Evolutionary conservation across 2,329 filamentous ascomycete species (phyloP).

Genomic region (Blastomyces parvus): DNA sequence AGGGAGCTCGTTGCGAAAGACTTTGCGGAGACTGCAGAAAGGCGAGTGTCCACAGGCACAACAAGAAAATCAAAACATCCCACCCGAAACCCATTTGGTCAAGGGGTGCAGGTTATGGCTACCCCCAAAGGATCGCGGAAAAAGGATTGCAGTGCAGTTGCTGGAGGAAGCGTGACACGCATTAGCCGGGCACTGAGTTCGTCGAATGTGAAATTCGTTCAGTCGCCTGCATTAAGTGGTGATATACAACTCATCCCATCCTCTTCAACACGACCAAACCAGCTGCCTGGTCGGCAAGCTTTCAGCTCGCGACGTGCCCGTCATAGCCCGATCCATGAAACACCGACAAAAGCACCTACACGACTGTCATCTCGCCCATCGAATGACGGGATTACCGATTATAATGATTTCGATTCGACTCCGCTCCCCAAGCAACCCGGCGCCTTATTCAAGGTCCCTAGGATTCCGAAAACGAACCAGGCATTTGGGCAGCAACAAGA

Average conservation of each 20-base stretch:
- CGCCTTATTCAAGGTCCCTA: conserved; percentile 4
- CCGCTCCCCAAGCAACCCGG: conserved; percentile 1
- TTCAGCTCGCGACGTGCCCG: conserved; percentile 13
- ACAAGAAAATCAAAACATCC: conserved; percentile 35
- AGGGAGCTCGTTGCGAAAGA: conserved; percentile 38
- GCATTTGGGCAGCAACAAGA: conserved; percentile 1
- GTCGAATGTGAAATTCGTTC: conserved; percentile 24
- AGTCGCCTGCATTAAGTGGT: conserved; percentile 21
- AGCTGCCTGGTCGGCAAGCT: conserved; percentile 20
- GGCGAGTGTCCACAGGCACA: conserved; percentile 16
- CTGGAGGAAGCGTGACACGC: conserved; percentile 20
- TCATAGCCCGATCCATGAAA: conserved; percentile 24
- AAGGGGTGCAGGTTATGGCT: conserved; percentile 42
- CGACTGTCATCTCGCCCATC: neutral
- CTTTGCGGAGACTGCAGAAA: conserved; percentile 36
- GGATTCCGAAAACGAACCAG: conserved; percentile 1
- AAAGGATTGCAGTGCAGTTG: conserved; percentile 12
- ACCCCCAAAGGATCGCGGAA: conserved; percentile 29
- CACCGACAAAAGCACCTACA: conserved; percentile 26
- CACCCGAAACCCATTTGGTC: conserved; percentile 32
- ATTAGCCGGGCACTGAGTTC: conserved; percentile 22
- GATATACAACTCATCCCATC: conserved; percentile 27
- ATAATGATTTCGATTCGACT: conserved; percentile 3
- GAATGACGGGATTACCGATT: neutral
- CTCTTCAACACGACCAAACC: conserved; percentile 24